These are phyloP conservation scores for Pyricularia grisea DNA, from an alignment of 2,329 filamentous ascomycete species.

Conservation along the genomic window DNA sequence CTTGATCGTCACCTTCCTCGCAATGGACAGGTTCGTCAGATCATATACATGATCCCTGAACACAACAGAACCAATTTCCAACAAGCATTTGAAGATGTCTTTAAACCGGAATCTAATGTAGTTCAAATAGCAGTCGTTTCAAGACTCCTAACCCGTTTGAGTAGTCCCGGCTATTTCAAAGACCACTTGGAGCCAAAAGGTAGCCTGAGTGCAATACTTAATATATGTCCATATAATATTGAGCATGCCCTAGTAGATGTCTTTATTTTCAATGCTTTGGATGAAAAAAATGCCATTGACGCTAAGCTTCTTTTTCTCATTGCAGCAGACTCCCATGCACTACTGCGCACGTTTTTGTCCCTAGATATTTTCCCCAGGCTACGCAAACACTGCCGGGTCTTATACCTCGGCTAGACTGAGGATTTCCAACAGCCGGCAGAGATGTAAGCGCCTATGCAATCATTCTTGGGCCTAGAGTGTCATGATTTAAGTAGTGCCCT, in stretches of 20 bases:
- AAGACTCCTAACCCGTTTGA: too few relatives aligned
- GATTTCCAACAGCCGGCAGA: not conserved
- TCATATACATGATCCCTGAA: not conserved
- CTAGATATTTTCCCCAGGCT: not conserved
- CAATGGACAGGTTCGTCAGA: too few relatives aligned
- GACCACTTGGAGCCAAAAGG: not conserved
- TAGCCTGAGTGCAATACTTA: too few relatives aligned
- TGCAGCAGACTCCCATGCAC: not conserved
- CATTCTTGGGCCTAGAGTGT: not conserved
- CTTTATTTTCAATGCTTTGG: not conserved
- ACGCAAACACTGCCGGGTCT: not conserved
- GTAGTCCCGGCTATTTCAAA: not conserved
- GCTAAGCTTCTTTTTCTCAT: not conserved
- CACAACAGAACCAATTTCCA: not conserved
- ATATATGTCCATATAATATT: too few relatives aligned
- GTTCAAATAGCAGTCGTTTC: not conserved
- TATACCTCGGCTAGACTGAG: not conserved
- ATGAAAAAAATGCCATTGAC: not conserved
- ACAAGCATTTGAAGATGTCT: not conserved
- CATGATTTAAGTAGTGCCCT: not conserved
- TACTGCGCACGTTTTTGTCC: not conserved
- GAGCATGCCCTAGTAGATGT: too few relatives aligned
- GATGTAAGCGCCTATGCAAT: not conserved
- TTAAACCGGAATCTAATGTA: not conserved
- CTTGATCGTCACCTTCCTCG: too few relatives aligned